Evolutionary conservation across 495 filamentous ascomycete genomes (phyloP).

Genomic region (Hypoxylon crocopeplum): DNA sequence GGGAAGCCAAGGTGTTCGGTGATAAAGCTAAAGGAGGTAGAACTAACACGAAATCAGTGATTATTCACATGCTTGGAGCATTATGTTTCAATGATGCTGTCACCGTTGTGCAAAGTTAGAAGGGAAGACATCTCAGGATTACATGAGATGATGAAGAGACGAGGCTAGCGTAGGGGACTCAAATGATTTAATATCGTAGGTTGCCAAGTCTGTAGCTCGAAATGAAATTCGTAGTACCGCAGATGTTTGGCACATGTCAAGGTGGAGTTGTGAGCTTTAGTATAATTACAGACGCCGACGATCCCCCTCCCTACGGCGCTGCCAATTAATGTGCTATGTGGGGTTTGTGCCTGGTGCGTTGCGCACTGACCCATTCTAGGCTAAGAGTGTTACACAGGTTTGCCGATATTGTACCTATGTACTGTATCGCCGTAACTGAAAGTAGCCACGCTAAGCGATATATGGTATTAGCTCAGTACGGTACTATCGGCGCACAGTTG

Average conservation of each 20-base stretch:
- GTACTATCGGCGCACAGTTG: too few relatives aligned
- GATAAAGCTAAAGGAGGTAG: conserved; percentile 5
- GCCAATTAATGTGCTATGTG: conserved; percentile 28
- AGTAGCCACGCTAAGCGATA: not conserved
- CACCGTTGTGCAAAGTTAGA: conserved; percentile 13
- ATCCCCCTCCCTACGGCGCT: conserved; percentile 19
- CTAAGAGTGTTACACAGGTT: too few relatives aligned
- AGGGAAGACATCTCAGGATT: too few relatives aligned
- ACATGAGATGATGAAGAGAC: too few relatives aligned
- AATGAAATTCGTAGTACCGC: conserved; percentile 30
- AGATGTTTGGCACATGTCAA: conserved; percentile 25
- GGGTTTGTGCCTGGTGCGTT: not conserved
- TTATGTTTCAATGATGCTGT: conserved; percentile 17
- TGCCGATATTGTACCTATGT: too few relatives aligned
- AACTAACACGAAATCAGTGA: not conserved
- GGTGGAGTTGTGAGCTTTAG: conserved; percentile 7
- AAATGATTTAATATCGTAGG: too few relatives aligned
- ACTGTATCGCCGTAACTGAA: not conserved
- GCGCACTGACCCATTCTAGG: conserved; percentile 15
- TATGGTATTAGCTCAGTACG: not conserved
- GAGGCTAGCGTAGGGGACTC: too few relatives aligned
- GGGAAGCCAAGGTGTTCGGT: conserved; percentile 9
- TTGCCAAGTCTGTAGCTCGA: conserved; percentile 27
- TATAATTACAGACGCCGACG: not conserved
- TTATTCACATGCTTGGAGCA: conserved; percentile 2